Evolutionary conservation across 2,329 filamentous ascomycete species (phyloP).

Genomic region (Monilinia aucupariae): DNA sequence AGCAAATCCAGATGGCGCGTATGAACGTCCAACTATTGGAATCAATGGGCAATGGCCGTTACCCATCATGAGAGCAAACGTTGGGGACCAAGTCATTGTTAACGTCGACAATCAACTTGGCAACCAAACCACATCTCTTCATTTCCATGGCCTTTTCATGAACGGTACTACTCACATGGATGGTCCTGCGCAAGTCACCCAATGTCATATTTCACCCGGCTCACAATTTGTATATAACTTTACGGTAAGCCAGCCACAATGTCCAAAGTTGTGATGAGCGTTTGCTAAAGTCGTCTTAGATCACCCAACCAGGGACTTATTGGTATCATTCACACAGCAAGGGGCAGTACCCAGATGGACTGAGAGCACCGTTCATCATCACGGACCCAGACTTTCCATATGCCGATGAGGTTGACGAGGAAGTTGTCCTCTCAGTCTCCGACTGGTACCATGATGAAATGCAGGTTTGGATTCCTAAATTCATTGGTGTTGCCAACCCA

Average conservation of each 20-base stretch:
- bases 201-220: constrained; percentile 62
- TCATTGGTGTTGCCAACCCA: constrained; percentile 44
- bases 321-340: constrained; percentile 63
- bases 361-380: constrained; percentile 52
- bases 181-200: constrained; percentile 59
- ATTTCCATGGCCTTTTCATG: constrained; percentile 68
- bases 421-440: constrained; percentile 51
- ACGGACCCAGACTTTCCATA: constrained; percentile 48
- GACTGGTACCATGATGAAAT: constrained; percentile 59
- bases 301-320: constrained; percentile 65
- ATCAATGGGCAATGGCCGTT: constrained; percentile 75
- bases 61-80: constrained; percentile 56
- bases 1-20: constrained; percentile 64
- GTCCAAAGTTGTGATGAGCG: constrained; percentile 32
- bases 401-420: constrained; percentile 45
- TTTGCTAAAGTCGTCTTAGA: constrained; percentile 32
- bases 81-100: constrained; percentile 51
- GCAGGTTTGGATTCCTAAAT: constrained; percentile 39
- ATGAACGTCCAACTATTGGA: constrained; percentile 62
- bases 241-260: constrained; percentile 39
- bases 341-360: constrained; percentile 54
- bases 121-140: constrained; percentile 58
- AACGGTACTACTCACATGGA: constrained; percentile 65
- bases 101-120: constrained; percentile 37
- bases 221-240: constrained; percentile 65